Conservation (phyloP, 2,329 filamentous ascomycete species). For the Botrytis sinoallii region DNA sequence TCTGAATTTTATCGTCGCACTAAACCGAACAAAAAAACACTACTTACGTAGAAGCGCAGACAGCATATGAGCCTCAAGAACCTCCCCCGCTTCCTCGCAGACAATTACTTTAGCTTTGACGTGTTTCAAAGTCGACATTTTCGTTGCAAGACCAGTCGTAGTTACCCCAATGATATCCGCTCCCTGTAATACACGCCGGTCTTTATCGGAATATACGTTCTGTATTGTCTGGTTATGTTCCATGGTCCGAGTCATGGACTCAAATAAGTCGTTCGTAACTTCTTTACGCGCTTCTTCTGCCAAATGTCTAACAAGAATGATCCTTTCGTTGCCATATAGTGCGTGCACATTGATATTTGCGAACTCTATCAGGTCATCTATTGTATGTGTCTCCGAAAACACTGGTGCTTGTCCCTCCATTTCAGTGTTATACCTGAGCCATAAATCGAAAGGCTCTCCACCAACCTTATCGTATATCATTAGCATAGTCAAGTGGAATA, state of each 20-base stretch:
- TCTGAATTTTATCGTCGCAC: background rate
- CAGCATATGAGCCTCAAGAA: constrained; percentile 42
- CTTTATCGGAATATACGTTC: constrained; percentile 20
- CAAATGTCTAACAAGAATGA: background rate
- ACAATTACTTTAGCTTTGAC: constrained; percentile 42
- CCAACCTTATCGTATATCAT: background rate
- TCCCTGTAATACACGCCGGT: constrained; percentile 19
- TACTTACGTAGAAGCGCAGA: constrained; percentile 35
- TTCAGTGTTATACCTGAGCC: constrained; percentile 10
- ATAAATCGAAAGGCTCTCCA: constrained; percentile 26
- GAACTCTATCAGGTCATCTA: background rate
- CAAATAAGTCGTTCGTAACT: background rate
- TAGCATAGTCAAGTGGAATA: background rate
- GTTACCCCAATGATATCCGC: constrained; percentile 51
- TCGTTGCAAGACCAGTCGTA: constrained; percentile 49
- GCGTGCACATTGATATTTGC: background rate
- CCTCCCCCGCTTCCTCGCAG: constrained; percentile 45
- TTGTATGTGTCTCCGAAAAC: background rate
- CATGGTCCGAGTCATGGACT: background rate
- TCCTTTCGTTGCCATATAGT: background rate
- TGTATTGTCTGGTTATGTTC: background rate
- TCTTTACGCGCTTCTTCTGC: background rate
- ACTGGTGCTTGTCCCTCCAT: background rate
- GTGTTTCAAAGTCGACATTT: constrained; percentile 43
- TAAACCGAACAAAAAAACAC: background rate